A percentile compares a stretch with the other conserved stretches of the same genome.
Evolutionary conservation across 1,284 basidiomycete species (phyloP).

Genomic region (Moniliophthora roreri): DNA sequence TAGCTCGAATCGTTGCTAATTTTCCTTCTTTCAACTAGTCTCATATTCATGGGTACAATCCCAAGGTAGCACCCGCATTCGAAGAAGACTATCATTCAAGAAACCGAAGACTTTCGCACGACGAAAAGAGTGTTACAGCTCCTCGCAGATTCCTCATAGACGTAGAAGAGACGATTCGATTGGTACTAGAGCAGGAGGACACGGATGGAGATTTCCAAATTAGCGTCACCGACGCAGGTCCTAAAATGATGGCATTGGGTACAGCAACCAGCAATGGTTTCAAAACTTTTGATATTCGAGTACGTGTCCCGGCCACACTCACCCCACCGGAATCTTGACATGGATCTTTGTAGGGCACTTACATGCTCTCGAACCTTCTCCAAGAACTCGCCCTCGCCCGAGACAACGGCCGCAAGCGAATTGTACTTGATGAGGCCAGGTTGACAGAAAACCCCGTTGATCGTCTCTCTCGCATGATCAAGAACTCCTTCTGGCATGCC

Average conservation of each 20-base stretch:
- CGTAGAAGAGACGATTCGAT: conserved; percentile 97
- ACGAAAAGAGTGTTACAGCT: conserved; percentile 71
- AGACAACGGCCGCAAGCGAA: conserved; percentile 92
- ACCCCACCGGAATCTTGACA: not conserved
- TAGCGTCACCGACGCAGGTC: conserved; percentile 94
- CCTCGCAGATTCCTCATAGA: conserved; percentile 93
- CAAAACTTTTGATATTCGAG: conserved; percentile 94
- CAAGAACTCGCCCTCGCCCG: conserved; percentile 98
- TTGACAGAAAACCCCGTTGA: conserved; percentile 97
- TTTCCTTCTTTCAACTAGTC: conserved; percentile 41
- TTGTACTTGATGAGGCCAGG: conserved; percentile 96
- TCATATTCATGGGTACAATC: conserved; percentile 63
- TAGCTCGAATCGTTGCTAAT: conserved; percentile 13
- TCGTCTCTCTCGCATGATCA: conserved; percentile 96
- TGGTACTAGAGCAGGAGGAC: conserved; percentile 97
- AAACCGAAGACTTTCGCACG: conserved; percentile 81
- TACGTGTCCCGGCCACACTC: conserved; percentile 39
- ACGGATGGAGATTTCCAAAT: conserved; percentile 98
- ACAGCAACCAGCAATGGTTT: conserved; percentile 98
- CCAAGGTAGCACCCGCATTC: conserved; percentile 66
- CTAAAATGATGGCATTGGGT: conserved; percentile 93
- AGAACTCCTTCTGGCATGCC: conserved; percentile 97
- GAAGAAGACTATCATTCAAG: conserved; percentile 73
- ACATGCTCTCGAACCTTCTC: conserved; percentile 98
- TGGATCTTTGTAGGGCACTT: conserved; percentile 71